Percentiles rank a stretch among this genome's conserved stretches.
phyloP scores from a whole-genome alignment of 176 grass and related monocot genomes.

The Leersia perrieri region DNA sequence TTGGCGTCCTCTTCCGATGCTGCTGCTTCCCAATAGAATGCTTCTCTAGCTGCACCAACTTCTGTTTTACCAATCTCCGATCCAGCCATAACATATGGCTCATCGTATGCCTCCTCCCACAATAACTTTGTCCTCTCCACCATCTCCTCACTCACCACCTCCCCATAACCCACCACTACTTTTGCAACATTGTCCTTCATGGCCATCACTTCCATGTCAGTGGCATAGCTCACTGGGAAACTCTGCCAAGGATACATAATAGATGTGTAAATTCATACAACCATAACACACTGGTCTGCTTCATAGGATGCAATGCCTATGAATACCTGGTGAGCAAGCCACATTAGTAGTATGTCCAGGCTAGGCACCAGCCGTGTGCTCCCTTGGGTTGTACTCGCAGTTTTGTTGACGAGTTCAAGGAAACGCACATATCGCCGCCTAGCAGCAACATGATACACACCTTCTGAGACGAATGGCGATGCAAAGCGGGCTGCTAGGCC shows the following conservation, averaged over 20 bases:
- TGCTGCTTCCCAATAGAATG: conserved; percentile 59
- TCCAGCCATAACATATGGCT: conserved; percentile 74
- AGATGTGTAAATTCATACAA: conserved; percentile 5
- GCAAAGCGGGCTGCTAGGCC: conserved; percentile 44
- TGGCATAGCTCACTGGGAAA: conserved; percentile 66
- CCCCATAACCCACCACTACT: conserved; percentile 42
- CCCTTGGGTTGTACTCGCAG: not conserved
- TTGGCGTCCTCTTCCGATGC: conserved; percentile 55
- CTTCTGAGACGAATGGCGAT: conserved; percentile 59
- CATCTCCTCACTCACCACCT: conserved; percentile 35
- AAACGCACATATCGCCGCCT: conserved; percentile 57
- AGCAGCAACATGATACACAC: conserved; percentile 77
- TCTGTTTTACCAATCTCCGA: conserved; percentile 36
- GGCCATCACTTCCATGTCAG: conserved; percentile 41
- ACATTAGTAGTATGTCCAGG: conserved; percentile 81
- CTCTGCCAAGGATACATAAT: conserved; percentile 43
- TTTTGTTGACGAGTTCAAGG: conserved; percentile 59
- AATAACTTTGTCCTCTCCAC: conserved; percentile 39
- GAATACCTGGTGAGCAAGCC: conserved; percentile 86
- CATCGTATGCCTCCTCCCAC: conserved; percentile 77
- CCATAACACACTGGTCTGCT: not conserved
- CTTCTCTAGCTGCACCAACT: conserved; percentile 33
- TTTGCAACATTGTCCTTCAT: conserved; percentile 21
- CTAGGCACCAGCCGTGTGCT: conserved; percentile 50
- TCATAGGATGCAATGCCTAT: conserved; percentile 12